Conservation (phyloP, 148 eudicot species). For the Bassia scoparia region DNA sequence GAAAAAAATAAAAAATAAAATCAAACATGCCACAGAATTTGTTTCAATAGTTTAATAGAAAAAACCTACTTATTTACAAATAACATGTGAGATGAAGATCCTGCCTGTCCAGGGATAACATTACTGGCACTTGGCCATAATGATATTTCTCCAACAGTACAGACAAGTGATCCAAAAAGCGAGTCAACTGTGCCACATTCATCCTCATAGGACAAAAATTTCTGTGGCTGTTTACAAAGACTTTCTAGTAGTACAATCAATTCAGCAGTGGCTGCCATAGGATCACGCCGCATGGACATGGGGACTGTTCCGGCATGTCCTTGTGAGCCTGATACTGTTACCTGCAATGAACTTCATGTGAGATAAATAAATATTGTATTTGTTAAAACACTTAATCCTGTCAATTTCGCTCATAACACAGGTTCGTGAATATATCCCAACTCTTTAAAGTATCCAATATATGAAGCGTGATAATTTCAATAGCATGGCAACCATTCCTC, state of each 20-base stretch:
- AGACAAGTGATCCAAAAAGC: conserved; percentile 85
- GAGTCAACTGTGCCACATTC: conserved; percentile 56
- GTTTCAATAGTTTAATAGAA: neutral
- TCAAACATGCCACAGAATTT: conserved; percentile 1
- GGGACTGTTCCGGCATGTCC: conserved; percentile 99
- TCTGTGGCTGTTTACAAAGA: conserved; percentile 69
- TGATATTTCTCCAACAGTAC: conserved; percentile 96
- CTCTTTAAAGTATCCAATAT: neutral
- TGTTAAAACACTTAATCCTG: neutral
- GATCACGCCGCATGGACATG: conserved; percentile 94
- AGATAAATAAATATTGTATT: no score
- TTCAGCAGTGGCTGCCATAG: conserved; percentile 96
- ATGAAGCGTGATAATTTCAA: neutral
- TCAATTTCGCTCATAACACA: neutral
- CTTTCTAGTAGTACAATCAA: conserved; percentile 72
- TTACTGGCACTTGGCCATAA: conserved; percentile 99
- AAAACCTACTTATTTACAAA: neutral
- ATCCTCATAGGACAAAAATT: conserved; percentile 62
- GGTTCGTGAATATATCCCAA: neutral
- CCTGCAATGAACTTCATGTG: conserved; percentile 49
- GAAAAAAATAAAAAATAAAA: no score
- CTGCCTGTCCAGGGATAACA: conserved; percentile 97
- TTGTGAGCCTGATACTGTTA: conserved; percentile 87
- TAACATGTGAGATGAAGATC: conserved; percentile 24
- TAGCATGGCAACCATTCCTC: neutral